Conservation (phyloP, 768 basidiomycete species). For the Pleurotus giganteus region DNA sequence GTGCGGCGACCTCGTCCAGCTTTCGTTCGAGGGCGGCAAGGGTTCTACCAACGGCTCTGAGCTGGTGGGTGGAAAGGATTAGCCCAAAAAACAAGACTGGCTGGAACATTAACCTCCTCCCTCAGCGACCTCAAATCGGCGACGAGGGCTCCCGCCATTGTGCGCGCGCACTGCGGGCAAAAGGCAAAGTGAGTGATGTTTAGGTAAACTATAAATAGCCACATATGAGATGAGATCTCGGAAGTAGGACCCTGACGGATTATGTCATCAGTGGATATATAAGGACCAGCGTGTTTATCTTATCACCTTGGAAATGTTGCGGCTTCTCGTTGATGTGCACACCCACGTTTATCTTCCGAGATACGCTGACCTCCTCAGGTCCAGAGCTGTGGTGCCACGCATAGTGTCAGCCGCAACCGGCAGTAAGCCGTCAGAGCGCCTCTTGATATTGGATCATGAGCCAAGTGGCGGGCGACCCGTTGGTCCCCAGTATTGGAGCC, state of each 20-base stretch:
- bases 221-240: background rate
- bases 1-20: slow-evolving; percentile 11
- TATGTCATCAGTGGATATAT: slow-evolving; percentile 7
- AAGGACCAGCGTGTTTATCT: slow-evolving; percentile 1
- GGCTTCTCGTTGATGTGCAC: slow-evolving; percentile 74
- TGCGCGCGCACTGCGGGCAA: slow-evolving; percentile 10
- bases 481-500: slow-evolving; percentile 75
- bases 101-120: slow-evolving; percentile 23
- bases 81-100: background rate
- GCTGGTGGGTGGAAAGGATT: slow-evolving; percentile 13
- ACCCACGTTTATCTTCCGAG: slow-evolving; percentile 84
- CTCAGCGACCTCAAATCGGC: slow-evolving; percentile 19
- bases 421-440: slow-evolving; percentile 58
- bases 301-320: slow-evolving; percentile 23
- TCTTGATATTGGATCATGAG: slow-evolving; percentile 78
- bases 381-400: slow-evolving; percentile 61
- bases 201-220: background rate
- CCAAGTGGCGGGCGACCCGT: slow-evolving; percentile 79
- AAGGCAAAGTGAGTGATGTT: background rate
- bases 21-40: slow-evolving; percentile 16
- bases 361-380: slow-evolving; percentile 68
- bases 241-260: background rate
- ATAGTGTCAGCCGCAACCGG: slow-evolving; percentile 52
- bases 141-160: slow-evolving; percentile 11
- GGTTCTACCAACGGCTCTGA: slow-evolving; percentile 10